These are phyloP conservation scores for Hypoxylon sp. DNA, from an alignment of 2,329 filamentous ascomycete species.

Conservation along the genomic window DNA sequence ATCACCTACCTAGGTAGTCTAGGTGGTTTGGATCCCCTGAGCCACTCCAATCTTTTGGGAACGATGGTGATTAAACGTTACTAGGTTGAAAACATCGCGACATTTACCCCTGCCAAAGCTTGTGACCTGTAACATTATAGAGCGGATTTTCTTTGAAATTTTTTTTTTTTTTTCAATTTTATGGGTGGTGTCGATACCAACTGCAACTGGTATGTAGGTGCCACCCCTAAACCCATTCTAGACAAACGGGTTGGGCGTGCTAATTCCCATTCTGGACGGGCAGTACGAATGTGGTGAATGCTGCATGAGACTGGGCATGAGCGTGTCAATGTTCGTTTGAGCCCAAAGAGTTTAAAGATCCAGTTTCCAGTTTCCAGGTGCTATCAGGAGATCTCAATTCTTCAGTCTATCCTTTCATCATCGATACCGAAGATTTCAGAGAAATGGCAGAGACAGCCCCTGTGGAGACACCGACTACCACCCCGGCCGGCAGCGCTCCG, in stretches of 20 bases:
- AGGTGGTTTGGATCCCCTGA: neutral
- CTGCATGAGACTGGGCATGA: slow-evolving; percentile 16
- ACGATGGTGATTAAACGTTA: neutral
- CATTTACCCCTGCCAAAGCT: slow-evolving; percentile 1
- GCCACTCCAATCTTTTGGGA: neutral
- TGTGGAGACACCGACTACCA: neutral
- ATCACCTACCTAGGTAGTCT: slow-evolving; percentile 3
- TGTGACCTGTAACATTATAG: slow-evolving; percentile 15
- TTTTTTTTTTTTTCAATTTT: slow-evolving; percentile 4
- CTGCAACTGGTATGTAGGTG: neutral
- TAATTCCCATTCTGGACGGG: slow-evolving; percentile 9
- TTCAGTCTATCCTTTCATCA: slow-evolving; percentile 6
- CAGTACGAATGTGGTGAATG: slow-evolving; percentile 11
- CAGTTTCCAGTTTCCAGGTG: slow-evolving; percentile 4
- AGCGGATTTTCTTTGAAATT: neutral
- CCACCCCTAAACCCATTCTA: slow-evolving; percentile 8
- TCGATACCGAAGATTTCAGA: neutral
- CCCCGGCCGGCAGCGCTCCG: neutral
- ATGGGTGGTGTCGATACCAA: slow-evolving; percentile 5
- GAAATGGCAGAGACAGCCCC: slow-evolving; percentile 18
- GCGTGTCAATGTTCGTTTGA: neutral
- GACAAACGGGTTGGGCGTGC: slow-evolving; percentile 8
- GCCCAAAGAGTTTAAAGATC: slow-evolving; percentile 16
- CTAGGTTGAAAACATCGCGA: neutral
- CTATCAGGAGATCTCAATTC: neutral